phyloP scores from a whole-genome alignment of 108 stramenopile genomes.

The Asterionellopsis glacialis region DNA sequence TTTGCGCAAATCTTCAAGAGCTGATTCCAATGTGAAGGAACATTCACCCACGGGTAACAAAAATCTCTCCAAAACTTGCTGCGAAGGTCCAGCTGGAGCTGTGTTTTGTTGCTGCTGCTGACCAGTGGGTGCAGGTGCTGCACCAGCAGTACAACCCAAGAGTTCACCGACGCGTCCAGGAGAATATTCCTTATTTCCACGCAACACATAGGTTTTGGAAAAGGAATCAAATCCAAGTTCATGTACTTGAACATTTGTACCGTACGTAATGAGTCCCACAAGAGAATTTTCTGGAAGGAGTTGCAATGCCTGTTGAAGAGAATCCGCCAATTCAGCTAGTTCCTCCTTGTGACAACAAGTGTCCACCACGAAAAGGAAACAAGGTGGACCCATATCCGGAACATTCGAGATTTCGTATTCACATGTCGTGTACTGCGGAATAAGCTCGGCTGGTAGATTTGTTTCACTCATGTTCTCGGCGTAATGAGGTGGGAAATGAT shows the following conservation, averaged over 20 bases:
- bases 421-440: constrained; percentile 96
- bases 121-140: constrained; percentile 25
- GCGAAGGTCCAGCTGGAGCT: constrained; percentile 40
- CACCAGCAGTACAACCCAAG: constrained; percentile 55
- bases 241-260: constrained; percentile 97
- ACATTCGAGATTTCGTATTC: constrained; percentile 96
- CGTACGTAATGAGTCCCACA: constrained; percentile 97
- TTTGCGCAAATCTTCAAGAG: constrained; percentile 93
- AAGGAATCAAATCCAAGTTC: constrained; percentile 93
- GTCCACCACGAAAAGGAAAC: constrained; percentile 97
- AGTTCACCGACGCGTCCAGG: constrained; percentile 83
- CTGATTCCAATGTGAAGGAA: constrained; percentile 86
- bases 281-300: constrained; percentile 92
- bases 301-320: constrained; percentile 89
- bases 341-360: constrained; percentile 91
- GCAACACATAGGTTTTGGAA: constrained; percentile 90
- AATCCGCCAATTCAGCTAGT: constrained; percentile 91
- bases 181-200: constrained; percentile 88
- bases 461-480: constrained; percentile 97
- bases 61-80: constrained; percentile 83
- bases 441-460: constrained; percentile 98
- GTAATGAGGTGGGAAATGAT: constrained; percentile 99
- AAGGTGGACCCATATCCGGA: constrained; percentile 85
- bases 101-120: constrained; percentile 32
- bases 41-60: constrained; percentile 93